These are phyloP conservation scores for Manihot esculenta DNA, from an alignment of 441 rosid genomes.

Conservation along the genomic window DNA sequence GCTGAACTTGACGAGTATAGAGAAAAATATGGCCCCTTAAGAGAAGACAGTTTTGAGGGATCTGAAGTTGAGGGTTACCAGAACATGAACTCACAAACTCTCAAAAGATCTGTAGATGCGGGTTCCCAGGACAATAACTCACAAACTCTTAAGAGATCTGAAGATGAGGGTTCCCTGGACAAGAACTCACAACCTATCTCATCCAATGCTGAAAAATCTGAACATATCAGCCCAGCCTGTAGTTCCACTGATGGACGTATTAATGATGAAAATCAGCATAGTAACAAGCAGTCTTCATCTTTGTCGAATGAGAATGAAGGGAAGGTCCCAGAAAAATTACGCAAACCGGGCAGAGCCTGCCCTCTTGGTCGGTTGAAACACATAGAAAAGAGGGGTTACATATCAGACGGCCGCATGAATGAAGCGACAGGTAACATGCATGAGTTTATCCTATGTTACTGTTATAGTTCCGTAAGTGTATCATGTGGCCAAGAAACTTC, in stretches of 20 bases:
- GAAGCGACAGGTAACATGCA: conserved; percentile 32
- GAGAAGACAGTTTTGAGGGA: conserved; percentile 32
- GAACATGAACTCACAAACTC: conserved; percentile 27
- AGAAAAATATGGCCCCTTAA: conserved; percentile 50
- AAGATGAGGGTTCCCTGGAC: conserved; percentile 36
- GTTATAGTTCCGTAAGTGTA: too few relatives aligned
- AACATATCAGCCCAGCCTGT: conserved; percentile 21
- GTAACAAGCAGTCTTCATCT: conserved; percentile 11
- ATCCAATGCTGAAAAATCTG: conserved; percentile 7
- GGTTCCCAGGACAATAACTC: conserved; percentile 32
- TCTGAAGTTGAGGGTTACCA: conserved; percentile 34
- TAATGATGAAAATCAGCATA: conserved; percentile 20
- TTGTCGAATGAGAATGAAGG: conserved; percentile 16
- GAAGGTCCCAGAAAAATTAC: conserved; percentile 18
- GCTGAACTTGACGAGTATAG: conserved; percentile 64
- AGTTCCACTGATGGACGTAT: conserved; percentile 25
- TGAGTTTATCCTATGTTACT: too few relatives aligned
- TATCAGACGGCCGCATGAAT: conserved; percentile 12
- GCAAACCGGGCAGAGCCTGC: conserved; percentile 16
- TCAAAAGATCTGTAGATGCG: conserved; percentile 31
- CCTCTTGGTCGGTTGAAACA: conserved; percentile 24
- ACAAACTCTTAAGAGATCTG: conserved; percentile 30
- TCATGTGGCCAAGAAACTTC: too few relatives aligned
- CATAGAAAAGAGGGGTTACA: conserved; percentile 26
- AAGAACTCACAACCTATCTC: conserved; percentile 26